Base-by-base conservation (phyloP, 768 basidiomycete species). In the Russula earlei region DNA sequence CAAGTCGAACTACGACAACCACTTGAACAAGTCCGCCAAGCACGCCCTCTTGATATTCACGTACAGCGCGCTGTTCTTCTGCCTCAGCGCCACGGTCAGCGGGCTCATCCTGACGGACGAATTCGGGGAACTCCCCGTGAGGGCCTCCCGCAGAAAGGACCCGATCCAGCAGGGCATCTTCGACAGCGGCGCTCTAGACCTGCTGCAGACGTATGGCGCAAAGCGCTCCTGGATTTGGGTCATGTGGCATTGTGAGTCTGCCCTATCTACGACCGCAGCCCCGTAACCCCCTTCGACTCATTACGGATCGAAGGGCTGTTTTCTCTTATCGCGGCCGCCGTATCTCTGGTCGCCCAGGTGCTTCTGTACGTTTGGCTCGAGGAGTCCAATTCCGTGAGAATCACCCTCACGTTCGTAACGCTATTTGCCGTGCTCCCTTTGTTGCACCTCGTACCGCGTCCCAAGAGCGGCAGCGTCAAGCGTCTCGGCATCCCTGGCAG, bases 211-310 rank as follows among this genome's bases (percentile, higher is more conserved):
- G 2, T 60, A 60, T 34, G 59, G 59, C 17, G 59, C 59, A 2
- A 58, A 52, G 14, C 45, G 27, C 45, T 59, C 56, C 17, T 56
- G 50, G 40, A 41, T 51, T 2, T 60, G 59, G 59, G 34, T 58
- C 20, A 58, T 60, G 56, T 53, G 56, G 50, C 59, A 60, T 19
- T 60, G 59, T 60, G 46, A 60, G 59, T 45, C 9, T 7, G n/a
- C 17, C 20, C 10, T 19, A 12, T 19, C 11, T 17, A 27, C 12
- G 29, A 31, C 29, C 29, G 29, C 9, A 44, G 24, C 8, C 25
- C n/a, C 20, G 40, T 10, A 22, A 42, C 20, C 12, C 22, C 41
- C 24, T 24, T 5, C 14, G n/a, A 5, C 19, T 50, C 25, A 34
- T 56, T n/a, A 56, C 38, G 15, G 27, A 20, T 44, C 27, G 15